Evolutionary conservation across 805 yeast genomes (phyloP), one percentile per base, ranked within the genome.

Genomic region (Wickerhamiella sergipiensis): DNA sequence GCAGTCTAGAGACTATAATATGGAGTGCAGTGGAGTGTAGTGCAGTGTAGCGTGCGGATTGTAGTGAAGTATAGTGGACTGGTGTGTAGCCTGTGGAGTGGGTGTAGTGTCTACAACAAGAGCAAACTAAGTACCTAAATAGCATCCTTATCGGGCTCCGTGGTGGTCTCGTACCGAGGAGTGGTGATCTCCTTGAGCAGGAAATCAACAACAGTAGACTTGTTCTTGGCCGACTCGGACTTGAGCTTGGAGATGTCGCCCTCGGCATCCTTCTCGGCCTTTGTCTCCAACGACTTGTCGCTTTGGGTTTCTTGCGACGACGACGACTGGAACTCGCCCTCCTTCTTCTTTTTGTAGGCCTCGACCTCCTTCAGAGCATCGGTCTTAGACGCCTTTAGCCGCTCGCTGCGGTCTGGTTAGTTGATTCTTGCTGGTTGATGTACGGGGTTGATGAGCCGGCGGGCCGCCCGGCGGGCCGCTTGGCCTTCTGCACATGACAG

Each of bases 361-460:
- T 81, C 84, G 61, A 92, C 86, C 69, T 92, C 98, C 51, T 74
- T 71, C 57, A 87, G 83, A 38, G 98, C 98, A 67, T 92, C 97
- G 22, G 82, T 71, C 73, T 88, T 90, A 49, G 97, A 95, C 46
- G 92, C 89, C 78, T 90, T 92, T 66, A 92, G 76, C 58, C 88
- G 84, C 59, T 79, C 82, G 43, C 92, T 77, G 69, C 95, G 58
- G 50, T 13, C 50, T 22, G 45, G 43, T 40, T 40, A 40, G 43
- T 40, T 7, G 8, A 31, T 24, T 24, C 26, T 24, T n/a, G n/a
- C n/a, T n/a, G n/a, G n/a, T n/a, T n/a, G n/a, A n/a, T n/a, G n/a
- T n/a, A n/a, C n/a, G n/a, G n/a, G n/a, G n/a, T n/a, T n/a, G n/a
- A n/a, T n/a, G n/a, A n/a, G n/a, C n/a, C n/a, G n/a, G n/a, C n/a